Evolutionary conservation across 345 rosid genomes (phyloP), one percentile per base, ranked within the genome.

Genomic region (Durio zibethinus): DNA sequence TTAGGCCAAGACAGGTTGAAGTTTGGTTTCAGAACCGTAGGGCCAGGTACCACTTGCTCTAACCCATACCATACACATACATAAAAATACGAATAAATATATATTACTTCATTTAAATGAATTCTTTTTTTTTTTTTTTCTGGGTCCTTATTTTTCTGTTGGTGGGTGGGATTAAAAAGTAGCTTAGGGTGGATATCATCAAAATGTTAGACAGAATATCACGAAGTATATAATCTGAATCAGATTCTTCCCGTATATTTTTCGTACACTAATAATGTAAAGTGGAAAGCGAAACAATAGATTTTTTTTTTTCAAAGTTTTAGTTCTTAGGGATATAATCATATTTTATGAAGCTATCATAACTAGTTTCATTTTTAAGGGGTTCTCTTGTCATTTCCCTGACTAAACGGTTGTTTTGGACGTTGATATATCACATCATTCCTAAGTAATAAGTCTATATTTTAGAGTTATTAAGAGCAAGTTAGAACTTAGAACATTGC

Each of bases 1-100:
- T 95, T 80, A 84, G 87, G 83, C 93, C 98, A 62, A 85, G 99
- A 78, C 98, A 95, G 82, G 96, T 93, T 53, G 99, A 95, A 84
- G 99, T 95, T 64, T 95, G 99, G 99, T 95, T 95, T 86, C 99
- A 95, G 83, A 95, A 95, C 88, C 97, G 99, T 75, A 90, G 99
- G 90, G 99, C 99, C 89, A 92, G 99, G 99, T 95, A 88, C 84
- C 4, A 16, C 21, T 40, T 10, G 43, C 71, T 65, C 15, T 64
- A 64, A 48, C 63, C 50, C 56, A 63, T 53, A 67, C 11, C 64
- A 40, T 48, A 67, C 47, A 6, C 8, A n/a, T 38, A 62, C 50
- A 10, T 18, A 50, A 20, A 70, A 3, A 69, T 50, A 50, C 20
- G 54, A 50, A 16, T 15, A 50, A 3, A 50, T 11, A 27, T 29